A percentile compares a stretch with the other conserved stretches of the same genome.
Conservation (phyloP, 768 basidiomycete genomes). For the Lentinula aciculospora region DNA sequence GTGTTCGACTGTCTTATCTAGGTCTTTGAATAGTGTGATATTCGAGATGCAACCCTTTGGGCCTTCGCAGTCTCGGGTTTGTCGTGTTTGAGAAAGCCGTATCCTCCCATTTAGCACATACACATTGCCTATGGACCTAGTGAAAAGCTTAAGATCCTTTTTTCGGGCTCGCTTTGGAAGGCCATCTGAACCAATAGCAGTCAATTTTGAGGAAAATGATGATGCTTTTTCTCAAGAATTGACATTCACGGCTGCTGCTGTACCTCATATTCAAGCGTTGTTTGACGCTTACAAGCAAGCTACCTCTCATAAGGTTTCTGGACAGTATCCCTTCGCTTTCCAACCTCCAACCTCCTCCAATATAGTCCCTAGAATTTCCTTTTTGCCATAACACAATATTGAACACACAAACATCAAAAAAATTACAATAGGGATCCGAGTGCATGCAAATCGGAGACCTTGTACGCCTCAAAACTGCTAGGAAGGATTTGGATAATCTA, state of each 20-base stretch:
- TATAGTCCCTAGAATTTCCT: neutral
- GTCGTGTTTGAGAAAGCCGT: neutral
- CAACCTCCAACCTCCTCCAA: neutral
- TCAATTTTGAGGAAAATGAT: neutral
- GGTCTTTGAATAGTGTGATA: too few relatives aligned
- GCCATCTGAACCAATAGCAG: neutral
- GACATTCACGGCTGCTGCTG: neutral
- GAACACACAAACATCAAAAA: neutral
- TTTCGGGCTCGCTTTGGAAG: neutral
- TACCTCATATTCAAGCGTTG: neutral
- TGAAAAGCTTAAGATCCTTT: neutral
- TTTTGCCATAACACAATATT: neutral
- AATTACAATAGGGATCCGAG: neutral
- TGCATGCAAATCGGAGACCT: neutral
- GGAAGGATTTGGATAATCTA: neutral
- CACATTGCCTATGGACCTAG: neutral
- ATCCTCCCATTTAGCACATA: neutral
- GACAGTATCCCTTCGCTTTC: neutral
- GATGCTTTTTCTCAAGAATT: neutral
- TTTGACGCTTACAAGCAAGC: neutral
- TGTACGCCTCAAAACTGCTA: neutral
- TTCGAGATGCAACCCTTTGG: neutral
- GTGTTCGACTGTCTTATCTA: too few relatives aligned
- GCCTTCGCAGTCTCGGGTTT: neutral
- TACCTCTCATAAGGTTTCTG: neutral